A percentile compares a stretch with the other conserved stretches of the same genome.
Conservation (phyloP, 2,329 filamentous ascomycete species). For the Graphilbum ipis-grandicollis region DNA sequence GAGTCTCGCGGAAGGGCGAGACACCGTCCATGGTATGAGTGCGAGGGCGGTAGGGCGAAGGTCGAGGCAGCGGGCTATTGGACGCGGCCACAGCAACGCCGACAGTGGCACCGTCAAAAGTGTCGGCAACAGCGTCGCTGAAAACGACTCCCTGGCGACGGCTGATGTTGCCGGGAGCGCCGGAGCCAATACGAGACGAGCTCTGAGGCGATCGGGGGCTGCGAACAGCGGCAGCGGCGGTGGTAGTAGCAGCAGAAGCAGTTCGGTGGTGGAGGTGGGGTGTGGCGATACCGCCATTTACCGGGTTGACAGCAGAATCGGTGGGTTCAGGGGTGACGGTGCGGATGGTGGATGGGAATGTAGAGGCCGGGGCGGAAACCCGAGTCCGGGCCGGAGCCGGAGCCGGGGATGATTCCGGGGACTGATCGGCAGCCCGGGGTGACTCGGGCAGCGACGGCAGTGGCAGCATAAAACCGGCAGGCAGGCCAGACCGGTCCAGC, state of each 20-base stretch:
- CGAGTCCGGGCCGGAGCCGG: conserved; percentile 9
- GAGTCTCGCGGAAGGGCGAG: conserved; percentile 24
- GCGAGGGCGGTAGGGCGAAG: conserved; percentile 27
- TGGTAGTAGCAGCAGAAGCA: conserved; percentile 1
- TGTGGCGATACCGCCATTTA: too few species aligned
- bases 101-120: conserved; percentile 26
- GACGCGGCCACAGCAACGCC: conserved; percentile 11
- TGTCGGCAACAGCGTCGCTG: conserved; percentile 33
- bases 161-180: conserved; percentile 17
- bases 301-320: too few species aligned
- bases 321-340: conserved; percentile 47
- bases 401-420: too few species aligned
- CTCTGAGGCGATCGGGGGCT: conserved; percentile 23
- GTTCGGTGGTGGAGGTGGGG: too few species aligned
- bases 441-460: conserved; percentile 13
- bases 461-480: background rate
- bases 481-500: background rate
- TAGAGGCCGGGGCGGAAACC: background rate
- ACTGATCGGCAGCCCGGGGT: conserved; percentile 9
- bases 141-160: conserved; percentile 44
- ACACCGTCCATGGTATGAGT: conserved; percentile 41
- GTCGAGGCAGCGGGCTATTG: conserved; percentile 22
- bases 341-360: conserved; percentile 32
- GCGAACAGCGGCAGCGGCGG: conserved; percentile 15
- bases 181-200: conserved; percentile 29